Evolutionary conservation across 768 basidiomycete genomes (phyloP), one percentile per base, ranked within the genome.

Genomic region (Boletus tomentosulus): DNA sequence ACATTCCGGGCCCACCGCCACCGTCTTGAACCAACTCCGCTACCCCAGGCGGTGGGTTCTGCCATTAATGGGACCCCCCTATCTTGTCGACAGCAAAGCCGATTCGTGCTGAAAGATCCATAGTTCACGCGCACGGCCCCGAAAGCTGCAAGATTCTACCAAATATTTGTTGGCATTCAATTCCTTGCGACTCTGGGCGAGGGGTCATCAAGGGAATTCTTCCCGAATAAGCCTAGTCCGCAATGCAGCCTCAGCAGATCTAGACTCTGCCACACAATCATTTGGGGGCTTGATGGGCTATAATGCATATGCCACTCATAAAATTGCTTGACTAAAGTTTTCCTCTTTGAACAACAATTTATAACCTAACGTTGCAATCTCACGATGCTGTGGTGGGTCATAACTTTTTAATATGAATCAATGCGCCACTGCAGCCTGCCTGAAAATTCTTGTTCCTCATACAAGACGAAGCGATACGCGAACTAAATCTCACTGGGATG

Each of bases 211-310:
- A 39, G 39, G 8, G 39, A 35, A 35, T 35, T 19, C 19, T 19
- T 19, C 19, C 19, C 19, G 12, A 33, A 11, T 2, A 33, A 5
- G 11, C 41, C 25, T 25, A 42, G 5, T 13, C 41, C 41, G 41
- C 41, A 24, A 25, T 33, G 31, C 31, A 11, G 31, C 31, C 31
- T 33, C 60, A 34, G 3, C 2, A n/a, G 28, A 48, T 42, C 62
- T 50, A 42, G 64, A 12, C 50, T 43, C 50, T 38, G 50, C 57
- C 64, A 54, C 64, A 58, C 64, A 50, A 43, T 66, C 54, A 66
- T 67, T 66, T 67, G 31, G 63, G 59, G 66, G 66, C 66, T 65
- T 65, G 63, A 64, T 64, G 61, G 19, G 11, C 35, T 43, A 43
- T 43, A 43, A 43, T 43, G 7, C 41, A 51, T 60, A 33, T 46